Evolutionary conservation across 345 rosid species (phyloP).

Genomic region (Citropsis articulata): DNA sequence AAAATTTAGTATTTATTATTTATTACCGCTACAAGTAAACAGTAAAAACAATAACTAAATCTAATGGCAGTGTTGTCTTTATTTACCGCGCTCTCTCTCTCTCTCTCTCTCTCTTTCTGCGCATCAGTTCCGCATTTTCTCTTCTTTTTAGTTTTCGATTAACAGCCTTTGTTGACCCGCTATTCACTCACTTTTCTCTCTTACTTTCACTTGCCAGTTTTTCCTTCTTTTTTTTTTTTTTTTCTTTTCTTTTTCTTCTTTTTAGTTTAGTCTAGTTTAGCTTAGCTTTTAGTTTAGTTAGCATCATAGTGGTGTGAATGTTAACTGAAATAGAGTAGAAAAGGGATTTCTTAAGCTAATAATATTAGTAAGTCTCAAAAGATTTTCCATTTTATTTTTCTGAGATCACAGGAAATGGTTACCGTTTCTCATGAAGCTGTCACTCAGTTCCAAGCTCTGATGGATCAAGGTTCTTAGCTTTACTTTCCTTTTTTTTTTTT

Average conservation of each 20-base stretch:
- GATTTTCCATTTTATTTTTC: background rate
- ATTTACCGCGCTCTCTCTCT: too few relatives aligned
- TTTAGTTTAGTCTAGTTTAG: too few relatives aligned
- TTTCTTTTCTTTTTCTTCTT: too few relatives aligned
- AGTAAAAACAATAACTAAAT: too few relatives aligned
- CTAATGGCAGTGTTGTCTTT: too few relatives aligned
- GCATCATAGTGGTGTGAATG: background rate
- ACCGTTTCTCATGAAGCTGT: constrained; percentile 47
- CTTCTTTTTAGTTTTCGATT: too few relatives aligned
- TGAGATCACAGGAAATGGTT: constrained; percentile 33
- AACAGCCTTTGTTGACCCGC: background rate
- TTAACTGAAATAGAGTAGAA: background rate
- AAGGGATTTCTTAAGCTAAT: background rate
- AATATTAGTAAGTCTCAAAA: background rate
- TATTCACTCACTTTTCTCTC: background rate
- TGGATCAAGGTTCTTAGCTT: constrained; percentile 43
- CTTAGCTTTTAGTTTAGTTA: background rate
- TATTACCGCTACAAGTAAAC: too few relatives aligned
- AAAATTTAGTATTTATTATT: too few relatives aligned
- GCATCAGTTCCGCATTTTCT: too few relatives aligned
- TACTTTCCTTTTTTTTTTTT: background rate
- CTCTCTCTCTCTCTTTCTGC: too few relatives aligned
- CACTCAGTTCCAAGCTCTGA: constrained; percentile 42
- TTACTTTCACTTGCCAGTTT: background rate
- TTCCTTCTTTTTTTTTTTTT: background rate